These are phyloP conservation scores for Plasmodium falciparum DNA, from an alignment of 169 alveolate genomes.

Conservation along the genomic window DNA sequence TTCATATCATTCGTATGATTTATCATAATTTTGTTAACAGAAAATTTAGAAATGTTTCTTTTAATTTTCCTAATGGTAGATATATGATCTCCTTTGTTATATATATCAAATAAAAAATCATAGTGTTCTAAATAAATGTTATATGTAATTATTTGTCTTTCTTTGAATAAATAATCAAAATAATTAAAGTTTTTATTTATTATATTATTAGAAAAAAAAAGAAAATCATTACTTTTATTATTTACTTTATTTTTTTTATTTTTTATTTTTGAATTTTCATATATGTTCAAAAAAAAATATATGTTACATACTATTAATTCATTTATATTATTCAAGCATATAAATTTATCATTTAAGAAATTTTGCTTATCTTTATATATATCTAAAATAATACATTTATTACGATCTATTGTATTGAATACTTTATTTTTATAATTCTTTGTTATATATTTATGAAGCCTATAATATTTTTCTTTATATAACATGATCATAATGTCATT, in stretches of 20 bases:
- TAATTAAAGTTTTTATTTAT: conserved; percentile 23
- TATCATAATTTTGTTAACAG: conserved; percentile 14
- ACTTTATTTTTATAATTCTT: conserved; percentile 11
- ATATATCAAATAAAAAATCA: conserved; percentile 32
- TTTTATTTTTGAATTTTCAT: conserved; percentile 7
- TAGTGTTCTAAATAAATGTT: conserved; percentile 16
- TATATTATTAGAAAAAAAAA: neutral
- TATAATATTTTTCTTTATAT: conserved; percentile 43
- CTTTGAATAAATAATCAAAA: conserved; percentile 18
- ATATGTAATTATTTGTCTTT: conserved; percentile 12
- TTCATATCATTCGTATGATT: neutral
- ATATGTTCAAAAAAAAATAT: conserved; percentile 13
- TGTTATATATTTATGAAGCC: neutral
- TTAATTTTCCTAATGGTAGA: conserved; percentile 3
- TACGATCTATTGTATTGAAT: conserved; percentile 13
- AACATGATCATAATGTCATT: neutral
- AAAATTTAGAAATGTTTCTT: conserved; percentile 5
- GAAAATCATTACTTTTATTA: no score
- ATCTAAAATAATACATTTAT: conserved; percentile 25
- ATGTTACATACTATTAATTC: conserved; percentile 33
- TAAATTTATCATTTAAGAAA: neutral
- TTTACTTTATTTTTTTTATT: neutral
- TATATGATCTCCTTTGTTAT: conserved; percentile 3
- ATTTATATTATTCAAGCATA: conserved; percentile 22
- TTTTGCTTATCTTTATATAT: conserved; percentile 2